Evolutionary conservation across 2,329 filamentous ascomycete species (phyloP), one percentile per base, ranked within the genome.

Genomic region (Fusarium continuum): DNA sequence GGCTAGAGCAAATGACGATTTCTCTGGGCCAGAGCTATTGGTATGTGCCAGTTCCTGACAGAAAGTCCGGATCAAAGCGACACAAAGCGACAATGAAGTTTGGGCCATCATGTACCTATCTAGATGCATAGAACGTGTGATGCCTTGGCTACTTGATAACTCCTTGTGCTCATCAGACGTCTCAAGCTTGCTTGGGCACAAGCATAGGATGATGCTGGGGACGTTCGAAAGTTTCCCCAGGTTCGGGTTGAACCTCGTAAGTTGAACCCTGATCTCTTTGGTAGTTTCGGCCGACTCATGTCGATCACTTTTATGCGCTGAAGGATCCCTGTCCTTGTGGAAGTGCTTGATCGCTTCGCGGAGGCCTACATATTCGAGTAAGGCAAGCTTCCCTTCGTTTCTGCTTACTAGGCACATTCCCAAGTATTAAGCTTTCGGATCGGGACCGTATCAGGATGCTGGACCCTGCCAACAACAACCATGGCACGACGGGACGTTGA

Each of bases 401-500:
- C 16, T 36, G 34, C 10, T 26, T 29, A 29, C 28, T n/a, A n/a
- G n/a, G n/a, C n/a, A n/a, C 7, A 31, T 20, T 14, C 9, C 19
- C 8, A 23, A 25, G 4, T 26, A 22, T 23, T 31, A 40, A 44
- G 54, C 28, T 59, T 45, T 53, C 28, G n/a, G 23, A 56, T 45
- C 19, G 41, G 13, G 17, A 14, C 25, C 32, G 26, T 45, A 25
- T 40, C 31, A 41, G 36, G 22, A 52, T 58, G 22, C 25, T 17
- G 39, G 43, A 44, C 55, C 55, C 40, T 55, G 36, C 35, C 17
- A 28, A 20, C 34, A 41, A 22, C 23, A n/a, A n/a, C n/a, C n/a
- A 34, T 35, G 23, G 40, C 20, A 38, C 14, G 32, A 44, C 35
- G 40, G 55, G 26, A 38, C 25, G 25, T 61, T 23, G 29, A 53